Conservation (phyloP, 345 rosid genomes). For the Eucalyptus tenuipes region DNA sequence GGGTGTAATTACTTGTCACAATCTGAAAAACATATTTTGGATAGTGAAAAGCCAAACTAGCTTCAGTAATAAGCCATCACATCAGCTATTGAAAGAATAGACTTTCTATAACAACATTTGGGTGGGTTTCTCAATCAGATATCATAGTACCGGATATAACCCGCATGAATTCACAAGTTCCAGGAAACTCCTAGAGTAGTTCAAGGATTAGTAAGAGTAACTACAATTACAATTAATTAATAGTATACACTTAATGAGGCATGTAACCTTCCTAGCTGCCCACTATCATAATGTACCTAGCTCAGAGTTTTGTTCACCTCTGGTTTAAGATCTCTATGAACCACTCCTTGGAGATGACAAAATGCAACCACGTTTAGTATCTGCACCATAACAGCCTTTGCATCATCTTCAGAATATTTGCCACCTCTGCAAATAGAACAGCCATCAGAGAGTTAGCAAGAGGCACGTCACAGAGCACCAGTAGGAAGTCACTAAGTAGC, state of each 20-base stretch:
- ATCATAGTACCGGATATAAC: not conserved
- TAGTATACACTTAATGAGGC: not conserved
- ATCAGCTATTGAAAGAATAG: not conserved
- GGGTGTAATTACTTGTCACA: not conserved
- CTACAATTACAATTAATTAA: not conserved
- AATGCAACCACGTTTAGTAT: slow-evolving; percentile 78
- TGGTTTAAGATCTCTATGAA: slow-evolving; percentile 94
- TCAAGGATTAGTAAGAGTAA: not conserved
- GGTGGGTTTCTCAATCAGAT: not conserved
- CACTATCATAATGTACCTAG: not conserved
- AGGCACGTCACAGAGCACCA: not conserved
- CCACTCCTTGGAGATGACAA: slow-evolving; percentile 96
- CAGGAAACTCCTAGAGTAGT: not conserved
- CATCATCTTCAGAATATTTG: slow-evolving; percentile 83
- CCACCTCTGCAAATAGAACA: slow-evolving; percentile 50
- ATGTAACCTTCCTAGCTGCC: not conserved
- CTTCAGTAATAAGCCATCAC: not conserved
- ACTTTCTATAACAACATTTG: not conserved
- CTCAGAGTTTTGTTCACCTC: slow-evolving; percentile 42
- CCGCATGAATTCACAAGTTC: not conserved
- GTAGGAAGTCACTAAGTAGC: not conserved
- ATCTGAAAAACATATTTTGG: not conserved
- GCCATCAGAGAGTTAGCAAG: not conserved
- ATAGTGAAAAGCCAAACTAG: not conserved
- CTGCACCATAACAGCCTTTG: slow-evolving; percentile 73